A percentile compares a stretch with the other conserved stretches of the same genome.
Evolutionary conservation across 257 asterid species (phyloP).

Genomic region (Plectranthus barbatus): DNA sequence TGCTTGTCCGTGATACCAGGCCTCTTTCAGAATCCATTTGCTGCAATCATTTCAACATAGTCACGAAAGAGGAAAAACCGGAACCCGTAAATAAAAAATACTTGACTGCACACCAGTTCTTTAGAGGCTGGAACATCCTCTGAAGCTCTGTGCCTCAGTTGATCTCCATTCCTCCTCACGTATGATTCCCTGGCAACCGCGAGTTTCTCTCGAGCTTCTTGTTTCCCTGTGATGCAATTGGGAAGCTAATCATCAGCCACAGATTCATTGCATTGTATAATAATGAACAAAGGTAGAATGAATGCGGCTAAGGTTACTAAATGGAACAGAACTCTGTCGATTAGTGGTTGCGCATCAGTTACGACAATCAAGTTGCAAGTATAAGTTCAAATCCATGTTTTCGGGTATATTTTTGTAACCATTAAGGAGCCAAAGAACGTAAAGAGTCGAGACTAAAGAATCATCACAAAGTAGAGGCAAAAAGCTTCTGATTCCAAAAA

Average conservation of each 20-base stretch:
- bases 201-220: constrained; percentile 50
- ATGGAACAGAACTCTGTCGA: background rate
- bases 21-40: constrained; percentile 53
- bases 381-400: background rate
- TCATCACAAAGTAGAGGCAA: no score
- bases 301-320: background rate
- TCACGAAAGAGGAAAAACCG: background rate
- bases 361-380: background rate
- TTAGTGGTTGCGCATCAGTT: background rate
- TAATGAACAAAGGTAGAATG: background rate
- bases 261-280: background rate
- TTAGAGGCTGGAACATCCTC: constrained; percentile 56
- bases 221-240: constrained; percentile 41
- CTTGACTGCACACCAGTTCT: constrained; percentile 52
- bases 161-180: constrained; percentile 48
- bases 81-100: no score
- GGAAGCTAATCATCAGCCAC: background rate
- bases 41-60: constrained; percentile 22
- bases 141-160: constrained; percentile 45
- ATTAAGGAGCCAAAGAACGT: background rate
- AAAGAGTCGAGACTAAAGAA: no score
- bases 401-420: background rate
- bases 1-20: constrained; percentile 47
- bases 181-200: constrained; percentile 59
- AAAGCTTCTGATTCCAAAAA: background rate